A percentile compares a stretch with the other conserved stretches of the same genome.
Evolutionary conservation across 192 early-diverging fungal species (phyloP).

Genomic region (Paraglomus occultum): DNA sequence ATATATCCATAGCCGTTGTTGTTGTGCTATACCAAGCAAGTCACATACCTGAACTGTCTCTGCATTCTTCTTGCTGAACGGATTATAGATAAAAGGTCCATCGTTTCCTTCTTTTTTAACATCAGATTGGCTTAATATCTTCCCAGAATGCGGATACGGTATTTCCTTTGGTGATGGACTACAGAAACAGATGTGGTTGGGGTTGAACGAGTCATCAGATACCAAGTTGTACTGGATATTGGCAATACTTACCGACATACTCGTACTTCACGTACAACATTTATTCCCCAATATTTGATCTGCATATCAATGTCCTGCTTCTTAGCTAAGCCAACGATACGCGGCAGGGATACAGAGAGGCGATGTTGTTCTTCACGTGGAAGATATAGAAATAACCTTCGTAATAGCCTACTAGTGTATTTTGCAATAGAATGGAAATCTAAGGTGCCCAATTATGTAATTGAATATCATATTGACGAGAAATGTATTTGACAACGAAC

Average conservation of each 20-base stretch:
- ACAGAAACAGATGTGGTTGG: background rate
- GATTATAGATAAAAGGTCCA: slow-evolving; percentile 82
- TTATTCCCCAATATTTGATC: slow-evolving; percentile 59
- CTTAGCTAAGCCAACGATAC: slow-evolving; percentile 52
- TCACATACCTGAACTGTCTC: slow-evolving; percentile 43
- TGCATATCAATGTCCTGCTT: slow-evolving; percentile 47
- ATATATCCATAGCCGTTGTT: slow-evolving; percentile 5
- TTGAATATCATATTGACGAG: background rate
- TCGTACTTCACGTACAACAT: slow-evolving; percentile 53
- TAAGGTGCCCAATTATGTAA: slow-evolving; percentile 18
- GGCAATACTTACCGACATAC: slow-evolving; percentile 40
- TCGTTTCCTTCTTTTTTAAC: slow-evolving; percentile 32
- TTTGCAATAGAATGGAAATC: slow-evolving; percentile 62
- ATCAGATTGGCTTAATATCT: slow-evolving; percentile 36
- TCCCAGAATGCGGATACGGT: slow-evolving; percentile 55
- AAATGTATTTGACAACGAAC: background rate
- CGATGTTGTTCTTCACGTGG: slow-evolving; percentile 64
- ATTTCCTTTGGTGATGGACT: slow-evolving; percentile 56
- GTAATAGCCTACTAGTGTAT: slow-evolving; percentile 63
- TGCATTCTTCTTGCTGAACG: slow-evolving; percentile 62
- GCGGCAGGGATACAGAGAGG: slow-evolving; percentile 52
- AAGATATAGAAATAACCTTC: slow-evolving; percentile 61
- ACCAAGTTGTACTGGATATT: background rate
- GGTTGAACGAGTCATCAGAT: background rate
- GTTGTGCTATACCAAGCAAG: slow-evolving; percentile 8